Evolutionary conservation across 2,329 filamentous ascomycete genomes (phyloP), one percentile per base, ranked within the genome.

Genomic region (Nigrospora sphaerica): DNA sequence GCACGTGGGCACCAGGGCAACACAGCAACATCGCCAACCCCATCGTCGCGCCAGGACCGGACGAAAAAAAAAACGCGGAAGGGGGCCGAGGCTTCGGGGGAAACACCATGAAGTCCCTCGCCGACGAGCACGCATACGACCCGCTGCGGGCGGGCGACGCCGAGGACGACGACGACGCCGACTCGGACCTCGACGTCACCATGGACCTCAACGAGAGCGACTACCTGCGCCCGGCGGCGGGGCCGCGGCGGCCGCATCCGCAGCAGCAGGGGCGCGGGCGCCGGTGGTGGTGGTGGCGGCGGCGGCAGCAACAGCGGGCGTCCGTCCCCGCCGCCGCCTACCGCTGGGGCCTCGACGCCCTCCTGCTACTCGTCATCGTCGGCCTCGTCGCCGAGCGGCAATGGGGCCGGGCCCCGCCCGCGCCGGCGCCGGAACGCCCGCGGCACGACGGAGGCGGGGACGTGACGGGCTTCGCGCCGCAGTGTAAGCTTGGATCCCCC

Each of bases 121-220:
- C 23, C 23, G 23, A 28, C 23, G 7, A 28, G 23, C 23, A 28
- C 7, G 6, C 23, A 9, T 28, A 28, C 23, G 23, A 28, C 23
- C 5, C 23, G 6, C 23, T 28, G 23, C 23, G 23, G 23, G 40
- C 32, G 31, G 61, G 67, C 34, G 56, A 54, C 1, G 54, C 71
- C 19, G 49, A 43, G 6, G 48, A 54, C 32, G 68, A 65, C 45
- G 62, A 60, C 2, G 50, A 52, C 34, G 65, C 62, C 11, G 33
- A 58, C 17, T 46, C 53, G 0, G 72, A 75, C 44, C 58, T 77
- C 6, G 65, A 75, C 53, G 63, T 72, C 6, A 71, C 71, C 42
- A 61, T 72, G 38, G 72, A 75, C 49, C 65, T 69, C 0, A 76
- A 73, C 48, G 69, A 62, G 45, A 60, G 57, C 44, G 58, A 58